Conservation (phyloP, 768 basidiomycete genomes). For the Phanerochaete sordida region DNA sequence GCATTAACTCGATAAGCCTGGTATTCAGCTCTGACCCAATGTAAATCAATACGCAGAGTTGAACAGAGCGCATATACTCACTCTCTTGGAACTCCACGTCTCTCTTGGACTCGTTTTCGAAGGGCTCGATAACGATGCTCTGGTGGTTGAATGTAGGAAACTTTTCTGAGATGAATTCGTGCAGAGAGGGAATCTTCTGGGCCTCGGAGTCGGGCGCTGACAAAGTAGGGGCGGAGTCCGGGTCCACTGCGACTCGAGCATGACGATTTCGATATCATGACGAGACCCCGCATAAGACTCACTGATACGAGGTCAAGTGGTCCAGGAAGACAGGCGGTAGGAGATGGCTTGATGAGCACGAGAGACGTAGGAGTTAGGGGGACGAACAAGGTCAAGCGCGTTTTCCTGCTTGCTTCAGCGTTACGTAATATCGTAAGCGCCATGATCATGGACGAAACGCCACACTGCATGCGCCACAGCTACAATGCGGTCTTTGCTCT, state of each 20-base stretch:
- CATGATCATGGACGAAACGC: no score
- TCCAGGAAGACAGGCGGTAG: no score
- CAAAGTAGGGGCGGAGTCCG: neutral
- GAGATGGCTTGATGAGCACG: no score
- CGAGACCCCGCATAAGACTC: no score
- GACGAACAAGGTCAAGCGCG: no score
- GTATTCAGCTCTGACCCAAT: constrained; percentile 26
- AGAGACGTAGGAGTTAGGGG: no score
- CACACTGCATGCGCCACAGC: no score
- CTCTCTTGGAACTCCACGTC: constrained; percentile 33
- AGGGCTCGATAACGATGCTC: constrained; percentile 28
- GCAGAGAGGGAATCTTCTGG: neutral
- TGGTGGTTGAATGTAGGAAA: neutral
- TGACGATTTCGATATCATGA: neutral
- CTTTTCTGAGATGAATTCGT: neutral
- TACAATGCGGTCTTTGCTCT: no score
- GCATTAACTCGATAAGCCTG: constrained; percentile 30
- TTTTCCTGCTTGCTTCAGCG: no score
- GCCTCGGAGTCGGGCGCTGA: neutral
- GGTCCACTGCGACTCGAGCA: neutral
- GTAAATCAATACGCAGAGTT: neutral
- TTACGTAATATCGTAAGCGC: no score
- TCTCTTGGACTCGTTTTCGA: constrained; percentile 30
- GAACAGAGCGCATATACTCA: constrained; percentile 24
- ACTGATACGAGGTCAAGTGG: no score